Evolutionary conservation across 805 yeast genomes (phyloP).

Genomic region (Clavispora vitiphila): DNA sequence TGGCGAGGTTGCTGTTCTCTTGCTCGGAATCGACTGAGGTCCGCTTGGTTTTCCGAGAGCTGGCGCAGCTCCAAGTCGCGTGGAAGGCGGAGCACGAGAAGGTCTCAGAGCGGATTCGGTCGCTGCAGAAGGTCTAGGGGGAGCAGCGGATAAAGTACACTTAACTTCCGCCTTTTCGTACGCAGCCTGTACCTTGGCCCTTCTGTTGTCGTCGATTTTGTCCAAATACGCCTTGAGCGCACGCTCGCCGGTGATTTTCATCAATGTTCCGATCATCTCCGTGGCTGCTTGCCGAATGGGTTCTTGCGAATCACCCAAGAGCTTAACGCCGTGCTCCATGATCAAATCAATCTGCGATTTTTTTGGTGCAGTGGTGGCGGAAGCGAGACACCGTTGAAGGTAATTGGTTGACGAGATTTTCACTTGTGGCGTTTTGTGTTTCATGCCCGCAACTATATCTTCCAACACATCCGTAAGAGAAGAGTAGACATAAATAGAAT

Average conservation of each 20-base stretch:
- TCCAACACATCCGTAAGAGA: slow-evolving; percentile 54
- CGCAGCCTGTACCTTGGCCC: slow-evolving; percentile 57
- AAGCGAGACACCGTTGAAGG: slow-evolving; percentile 57
- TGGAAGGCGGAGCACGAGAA: slow-evolving; percentile 4
- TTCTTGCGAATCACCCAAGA: slow-evolving; percentile 79
- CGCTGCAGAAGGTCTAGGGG: slow-evolving; percentile 7
- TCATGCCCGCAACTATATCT: slow-evolving; percentile 53
- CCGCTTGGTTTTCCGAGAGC: slow-evolving; percentile 5
- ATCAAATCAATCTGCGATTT: slow-evolving; percentile 52
- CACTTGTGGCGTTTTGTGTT: slow-evolving; percentile 79
- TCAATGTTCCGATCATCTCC: slow-evolving; percentile 71
- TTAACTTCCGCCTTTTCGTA: slow-evolving; percentile 53
- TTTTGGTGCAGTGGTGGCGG: slow-evolving; percentile 45
- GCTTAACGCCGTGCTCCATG: slow-evolving; percentile 50
- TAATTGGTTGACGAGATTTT: slow-evolving; percentile 66
- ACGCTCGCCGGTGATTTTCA: slow-evolving; percentile 78
- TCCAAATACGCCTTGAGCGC: slow-evolving; percentile 56
- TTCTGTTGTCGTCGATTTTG: slow-evolving; percentile 72
- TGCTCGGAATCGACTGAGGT: slow-evolving; percentile 46
- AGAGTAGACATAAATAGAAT: slow-evolving; percentile 52
- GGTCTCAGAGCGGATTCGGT: slow-evolving; percentile 4
- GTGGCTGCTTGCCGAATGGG: slow-evolving; percentile 77
- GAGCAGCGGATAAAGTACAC: slow-evolving; percentile 3
- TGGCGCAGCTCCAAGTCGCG: slow-evolving; percentile 4
- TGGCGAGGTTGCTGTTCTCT: slow-evolving; percentile 70